Conservation (phyloP, 2,329 filamentous ascomycete genomes). For the Aspergillus transmontanensis region DNA sequence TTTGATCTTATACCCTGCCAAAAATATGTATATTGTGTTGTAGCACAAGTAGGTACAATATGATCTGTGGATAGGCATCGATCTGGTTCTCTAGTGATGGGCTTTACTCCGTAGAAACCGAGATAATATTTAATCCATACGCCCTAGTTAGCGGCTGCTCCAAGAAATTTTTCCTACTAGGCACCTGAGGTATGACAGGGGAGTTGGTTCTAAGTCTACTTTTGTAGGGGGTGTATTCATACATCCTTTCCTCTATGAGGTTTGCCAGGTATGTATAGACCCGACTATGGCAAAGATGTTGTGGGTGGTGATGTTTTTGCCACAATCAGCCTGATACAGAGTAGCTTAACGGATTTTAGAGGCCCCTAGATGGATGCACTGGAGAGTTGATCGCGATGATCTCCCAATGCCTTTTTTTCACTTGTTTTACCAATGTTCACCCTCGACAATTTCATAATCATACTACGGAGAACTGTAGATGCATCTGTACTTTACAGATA, state of each 20-base stretch:
- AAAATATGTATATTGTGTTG: background rate
- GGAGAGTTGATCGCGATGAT: background rate
- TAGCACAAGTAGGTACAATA: too few relatives aligned
- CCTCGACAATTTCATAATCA: too few relatives aligned
- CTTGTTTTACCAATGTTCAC: too few relatives aligned
- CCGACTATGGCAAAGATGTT: background rate
- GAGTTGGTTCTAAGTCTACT: background rate
- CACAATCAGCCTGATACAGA: background rate
- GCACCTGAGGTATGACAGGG: background rate
- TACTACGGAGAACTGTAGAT: background rate
- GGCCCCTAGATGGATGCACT: background rate
- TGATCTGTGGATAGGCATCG: background rate
- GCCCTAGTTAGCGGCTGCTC: background rate
- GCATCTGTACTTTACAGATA: background rate
- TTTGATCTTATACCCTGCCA: background rate
- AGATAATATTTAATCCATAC: background rate
- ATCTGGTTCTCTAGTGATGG: background rate
- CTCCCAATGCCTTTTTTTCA: too few relatives aligned
- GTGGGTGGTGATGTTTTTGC: background rate
- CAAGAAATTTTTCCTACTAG: background rate
- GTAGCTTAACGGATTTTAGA: background rate
- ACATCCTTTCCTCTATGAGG: background rate
- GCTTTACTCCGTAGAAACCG: too few relatives aligned
- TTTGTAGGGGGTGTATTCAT: background rate
- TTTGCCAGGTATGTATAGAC: background rate